Conservation (phyloP, 768 basidiomycete genomes). For the Pleurotus cornucopiae region DNA sequence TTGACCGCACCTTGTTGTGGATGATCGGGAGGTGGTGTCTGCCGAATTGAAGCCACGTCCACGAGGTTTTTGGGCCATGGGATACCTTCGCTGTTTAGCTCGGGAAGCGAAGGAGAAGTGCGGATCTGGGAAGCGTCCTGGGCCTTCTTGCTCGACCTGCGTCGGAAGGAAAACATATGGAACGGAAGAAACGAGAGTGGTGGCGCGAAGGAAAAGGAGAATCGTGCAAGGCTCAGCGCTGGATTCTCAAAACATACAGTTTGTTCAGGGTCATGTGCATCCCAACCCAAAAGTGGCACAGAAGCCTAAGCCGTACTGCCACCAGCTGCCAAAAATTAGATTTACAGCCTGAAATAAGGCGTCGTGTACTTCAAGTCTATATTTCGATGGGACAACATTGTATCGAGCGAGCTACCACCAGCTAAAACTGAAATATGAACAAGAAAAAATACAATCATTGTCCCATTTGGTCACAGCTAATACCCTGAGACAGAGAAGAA, state of each 20-base stretch:
- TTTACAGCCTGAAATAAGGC: constrained; percentile 6
- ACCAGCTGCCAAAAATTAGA: not conserved
- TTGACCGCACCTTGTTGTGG: constrained; percentile 63
- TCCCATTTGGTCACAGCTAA: constrained; percentile 9
- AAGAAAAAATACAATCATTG: constrained; percentile 23
- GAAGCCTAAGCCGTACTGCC: constrained; percentile 2
- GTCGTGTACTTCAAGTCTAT: not conserved
- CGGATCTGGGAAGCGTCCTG: constrained; percentile 48
- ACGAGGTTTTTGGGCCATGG: constrained; percentile 85
- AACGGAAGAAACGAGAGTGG: constrained; percentile 9
- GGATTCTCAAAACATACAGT: not conserved
- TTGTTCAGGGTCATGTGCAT: not conserved
- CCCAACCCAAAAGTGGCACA: not conserved
- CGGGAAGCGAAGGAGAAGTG: constrained; percentile 78
- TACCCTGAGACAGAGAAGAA: constrained; percentile 2
- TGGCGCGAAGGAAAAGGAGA: constrained; percentile 15
- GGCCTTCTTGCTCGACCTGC: constrained; percentile 55
- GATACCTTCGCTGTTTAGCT: constrained; percentile 69
- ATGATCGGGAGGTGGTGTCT: constrained; percentile 33
- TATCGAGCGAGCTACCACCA: constrained; percentile 8
- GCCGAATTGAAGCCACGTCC: constrained; percentile 62
- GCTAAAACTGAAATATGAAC: constrained; percentile 16
- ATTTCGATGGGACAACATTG: constrained; percentile 3
- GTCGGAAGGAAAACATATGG: constrained; percentile 73
- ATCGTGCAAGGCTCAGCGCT: constrained; percentile 16